phyloP scores from a whole-genome alignment of 441 rosid genomes.

The Eruca vesicaria region DNA sequence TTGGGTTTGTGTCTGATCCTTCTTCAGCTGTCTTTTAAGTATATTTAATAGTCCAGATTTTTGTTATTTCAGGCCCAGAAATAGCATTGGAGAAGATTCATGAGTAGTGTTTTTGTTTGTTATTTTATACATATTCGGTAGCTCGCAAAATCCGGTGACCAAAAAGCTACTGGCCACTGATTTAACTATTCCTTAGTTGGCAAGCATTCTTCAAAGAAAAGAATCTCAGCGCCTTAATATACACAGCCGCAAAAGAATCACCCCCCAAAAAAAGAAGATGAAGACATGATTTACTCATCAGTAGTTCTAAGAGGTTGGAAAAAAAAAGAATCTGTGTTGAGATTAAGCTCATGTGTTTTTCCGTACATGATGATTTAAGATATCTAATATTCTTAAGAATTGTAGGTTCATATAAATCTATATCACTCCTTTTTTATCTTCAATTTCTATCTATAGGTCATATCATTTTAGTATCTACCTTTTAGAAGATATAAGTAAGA shows the following conservation, averaged over 20 bases:
- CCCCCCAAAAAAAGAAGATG: too few relatives aligned
- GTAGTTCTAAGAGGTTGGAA: too few relatives aligned
- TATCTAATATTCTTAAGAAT: too few relatives aligned
- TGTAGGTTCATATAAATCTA: too few relatives aligned
- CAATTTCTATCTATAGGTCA: background rate
- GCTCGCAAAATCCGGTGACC: constrained; percentile 21
- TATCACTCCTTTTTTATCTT: too few relatives aligned
- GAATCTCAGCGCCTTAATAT: background rate
- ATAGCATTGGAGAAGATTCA: constrained; percentile 22
- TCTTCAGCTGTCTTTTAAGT: background rate
- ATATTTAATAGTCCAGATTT: background rate
- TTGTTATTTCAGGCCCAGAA: constrained; percentile 26
- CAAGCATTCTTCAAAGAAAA: background rate
- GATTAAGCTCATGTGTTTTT: too few relatives aligned
- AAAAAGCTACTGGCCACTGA: constrained; percentile 9
- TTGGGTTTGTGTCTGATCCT: background rate
- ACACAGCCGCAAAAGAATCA: background rate
- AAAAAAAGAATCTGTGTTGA: too few relatives aligned
- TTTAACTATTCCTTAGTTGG: constrained; percentile 14
- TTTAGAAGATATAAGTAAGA: background rate
- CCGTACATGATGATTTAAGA: too few relatives aligned
- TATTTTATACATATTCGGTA: constrained; percentile 1
- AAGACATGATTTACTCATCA: too few relatives aligned
- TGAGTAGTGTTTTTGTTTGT: too few relatives aligned
- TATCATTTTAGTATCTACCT: background rate